Evolutionary conservation across 2,329 filamentous ascomycete species (phyloP), one percentile per base, ranked within the genome.

Genomic region (Cordyceps cateniannulata): DNA sequence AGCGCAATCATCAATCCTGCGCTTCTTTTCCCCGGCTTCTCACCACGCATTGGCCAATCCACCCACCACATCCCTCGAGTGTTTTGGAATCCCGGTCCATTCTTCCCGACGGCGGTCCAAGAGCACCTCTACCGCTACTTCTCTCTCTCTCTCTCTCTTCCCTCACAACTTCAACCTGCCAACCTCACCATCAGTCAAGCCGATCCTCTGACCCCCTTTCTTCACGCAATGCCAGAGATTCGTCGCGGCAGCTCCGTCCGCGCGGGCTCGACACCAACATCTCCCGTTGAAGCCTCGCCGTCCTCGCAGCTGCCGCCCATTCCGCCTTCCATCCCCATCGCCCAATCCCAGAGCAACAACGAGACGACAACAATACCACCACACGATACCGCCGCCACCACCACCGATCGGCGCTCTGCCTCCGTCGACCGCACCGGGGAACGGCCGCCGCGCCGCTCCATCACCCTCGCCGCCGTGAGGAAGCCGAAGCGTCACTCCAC

Each of bases 231-330:
- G 59, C 59, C 53, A 29, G 59, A 61, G 53, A 57, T 61, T 50
- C 53, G 59, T 47, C 52, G 59, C 3, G 59, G 59, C 53, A 47
- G 59, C 59, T 61, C 59, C 29, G 44, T 57, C 35, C 59, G 57
- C 44, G 54, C 52, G 52, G 52, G 59, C 59, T 60, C 58, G 40
- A 60, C 27, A 2, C 58, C 58, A 18, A 14, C 49, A 18, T 60
- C 58, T 48, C 49, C 49, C n/a, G 25, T 40, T 3, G 47, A 52
- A 18, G n/a, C 27, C 1, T 47, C 52, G 51, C 29, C 52, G 14
- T 44, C 52, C n/a, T 45, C 52, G 16, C 52, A 56, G 38, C 38
- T 61, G 8, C 59, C 59, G 24, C 20, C 51, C 5, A 10, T 59
- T 16, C 58, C 22, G 27, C 38, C 22, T 20, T 27, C 44, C 18